Conservation (phyloP, 768 basidiomycete species). For the Daedalea quercina region DNA sequence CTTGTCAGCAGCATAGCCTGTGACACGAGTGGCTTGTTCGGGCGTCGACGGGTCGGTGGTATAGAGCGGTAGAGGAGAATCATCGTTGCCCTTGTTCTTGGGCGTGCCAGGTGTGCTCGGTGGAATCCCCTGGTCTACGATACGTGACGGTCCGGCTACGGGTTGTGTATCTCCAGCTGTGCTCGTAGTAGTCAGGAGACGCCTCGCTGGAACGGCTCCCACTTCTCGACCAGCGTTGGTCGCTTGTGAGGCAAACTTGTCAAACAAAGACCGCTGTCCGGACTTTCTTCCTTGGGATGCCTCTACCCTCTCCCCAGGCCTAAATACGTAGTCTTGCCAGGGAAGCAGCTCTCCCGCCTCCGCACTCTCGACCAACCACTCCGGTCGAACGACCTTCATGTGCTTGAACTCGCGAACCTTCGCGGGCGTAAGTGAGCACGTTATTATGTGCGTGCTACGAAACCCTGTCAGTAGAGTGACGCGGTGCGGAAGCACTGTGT, state of each 20-base stretch:
- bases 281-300: constrained; percentile 39
- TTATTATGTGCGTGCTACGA: constrained; percentile 82
- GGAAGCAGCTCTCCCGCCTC: constrained; percentile 60
- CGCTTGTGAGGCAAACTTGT: constrained; percentile 13
- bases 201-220: too few species aligned
- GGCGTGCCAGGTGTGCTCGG: constrained; percentile 11
- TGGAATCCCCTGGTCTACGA: background rate
- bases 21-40: constrained; percentile 40
- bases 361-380: constrained; percentile 85
- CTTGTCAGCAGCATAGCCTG: constrained; percentile 58
- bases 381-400: constrained; percentile 85
- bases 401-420: constrained; percentile 85
- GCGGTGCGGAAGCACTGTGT: background rate
- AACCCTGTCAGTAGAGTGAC: background rate
- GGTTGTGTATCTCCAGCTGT: background rate
- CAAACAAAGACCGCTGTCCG: constrained; percentile 30
- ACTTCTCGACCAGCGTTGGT: background rate
- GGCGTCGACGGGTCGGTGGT: constrained; percentile 36
- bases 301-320: constrained; percentile 41
- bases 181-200: too few species aligned
- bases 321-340: constrained; percentile 72
- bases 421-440: constrained; percentile 82
- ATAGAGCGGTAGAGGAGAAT: constrained; percentile 21
- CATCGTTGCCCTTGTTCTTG: constrained; percentile 8
- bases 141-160: constrained; percentile 3